Percentiles rank a stretch among this genome's conserved stretches.
Evolutionary conservation across 345 rosid species (phyloP).

Genomic region (Populus davidiana): DNA sequence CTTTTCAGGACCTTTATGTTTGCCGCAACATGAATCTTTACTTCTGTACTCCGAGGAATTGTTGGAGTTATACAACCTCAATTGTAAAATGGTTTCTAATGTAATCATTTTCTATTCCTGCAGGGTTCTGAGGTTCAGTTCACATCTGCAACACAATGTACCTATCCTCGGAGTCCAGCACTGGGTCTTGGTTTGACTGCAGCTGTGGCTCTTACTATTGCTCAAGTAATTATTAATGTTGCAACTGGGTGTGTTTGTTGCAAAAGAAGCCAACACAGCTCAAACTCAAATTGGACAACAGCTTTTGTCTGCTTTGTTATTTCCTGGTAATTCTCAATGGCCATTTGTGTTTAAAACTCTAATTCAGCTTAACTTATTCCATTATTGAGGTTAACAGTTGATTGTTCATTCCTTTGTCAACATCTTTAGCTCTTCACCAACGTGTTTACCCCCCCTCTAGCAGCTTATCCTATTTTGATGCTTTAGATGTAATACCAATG

Average conservation of each 20-base stretch:
- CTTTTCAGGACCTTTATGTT: neutral
- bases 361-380: neutral
- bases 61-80: neutral
- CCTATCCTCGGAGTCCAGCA: slow-evolving; percentile 72
- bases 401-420: neutral
- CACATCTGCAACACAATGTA: slow-evolving; percentile 45
- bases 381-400: neutral
- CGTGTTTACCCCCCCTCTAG: neutral
- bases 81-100: neutral
- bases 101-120: slow-evolving; percentile 11
- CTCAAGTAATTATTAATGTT: slow-evolving; percentile 56
- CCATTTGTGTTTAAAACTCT: neutral
- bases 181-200: slow-evolving; percentile 65
- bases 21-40: neutral
- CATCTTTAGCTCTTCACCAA: neutral
- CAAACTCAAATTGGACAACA: slow-evolving; percentile 57
- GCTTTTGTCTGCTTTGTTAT: slow-evolving; percentile 63
- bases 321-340: slow-evolving; percentile 59
- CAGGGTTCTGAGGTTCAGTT: slow-evolving; percentile 66
- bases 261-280: slow-evolving; percentile 48
- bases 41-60: neutral
- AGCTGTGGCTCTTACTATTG: slow-evolving; percentile 57
- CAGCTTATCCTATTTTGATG: neutral
- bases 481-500: neutral
- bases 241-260: slow-evolving; percentile 82